Evolutionary conservation across 305 asterid species (phyloP).

Genomic region (Rubia tinctorum): DNA sequence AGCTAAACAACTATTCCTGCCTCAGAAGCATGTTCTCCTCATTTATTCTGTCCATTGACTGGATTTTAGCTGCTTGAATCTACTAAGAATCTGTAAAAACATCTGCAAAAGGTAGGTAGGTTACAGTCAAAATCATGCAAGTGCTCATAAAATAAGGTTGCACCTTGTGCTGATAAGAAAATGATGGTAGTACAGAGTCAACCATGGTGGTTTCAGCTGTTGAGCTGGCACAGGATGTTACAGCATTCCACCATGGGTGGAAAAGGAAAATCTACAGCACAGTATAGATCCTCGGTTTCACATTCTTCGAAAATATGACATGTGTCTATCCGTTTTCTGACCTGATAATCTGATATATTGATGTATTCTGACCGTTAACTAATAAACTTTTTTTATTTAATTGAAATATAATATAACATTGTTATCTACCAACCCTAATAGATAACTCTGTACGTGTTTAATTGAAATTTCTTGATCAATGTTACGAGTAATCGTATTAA

Average conservation of each 20-base stretch:
- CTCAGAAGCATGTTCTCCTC: background rate
- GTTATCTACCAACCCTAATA: too few relatives aligned
- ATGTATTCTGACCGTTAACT: too few relatives aligned
- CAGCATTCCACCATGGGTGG: background rate
- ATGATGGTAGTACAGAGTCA: background rate
- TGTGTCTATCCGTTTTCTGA: too few relatives aligned
- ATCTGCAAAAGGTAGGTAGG: background rate
- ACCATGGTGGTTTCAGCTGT: background rate
- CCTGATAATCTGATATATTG: too few relatives aligned
- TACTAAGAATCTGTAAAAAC: background rate
- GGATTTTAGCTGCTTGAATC: background rate
- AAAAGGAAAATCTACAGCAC: too few relatives aligned
- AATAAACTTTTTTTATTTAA: too few relatives aligned
- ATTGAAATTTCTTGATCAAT: too few relatives aligned
- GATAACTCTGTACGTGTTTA: too few relatives aligned
- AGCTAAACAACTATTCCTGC: background rate
- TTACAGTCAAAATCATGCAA: background rate
- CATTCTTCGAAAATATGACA: too few relatives aligned
- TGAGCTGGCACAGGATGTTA: slow-evolving; percentile 3
- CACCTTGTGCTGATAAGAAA: background rate
- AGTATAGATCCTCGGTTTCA: too few relatives aligned
- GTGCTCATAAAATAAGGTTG: background rate
- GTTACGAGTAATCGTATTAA: too few relatives aligned
- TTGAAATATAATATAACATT: too few relatives aligned
- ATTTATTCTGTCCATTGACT: slow-evolving; percentile 1